Base-by-base conservation (phyloP, 495 filamentous ascomycete genomes). In the Pseudevernia furfuracea region DNA sequence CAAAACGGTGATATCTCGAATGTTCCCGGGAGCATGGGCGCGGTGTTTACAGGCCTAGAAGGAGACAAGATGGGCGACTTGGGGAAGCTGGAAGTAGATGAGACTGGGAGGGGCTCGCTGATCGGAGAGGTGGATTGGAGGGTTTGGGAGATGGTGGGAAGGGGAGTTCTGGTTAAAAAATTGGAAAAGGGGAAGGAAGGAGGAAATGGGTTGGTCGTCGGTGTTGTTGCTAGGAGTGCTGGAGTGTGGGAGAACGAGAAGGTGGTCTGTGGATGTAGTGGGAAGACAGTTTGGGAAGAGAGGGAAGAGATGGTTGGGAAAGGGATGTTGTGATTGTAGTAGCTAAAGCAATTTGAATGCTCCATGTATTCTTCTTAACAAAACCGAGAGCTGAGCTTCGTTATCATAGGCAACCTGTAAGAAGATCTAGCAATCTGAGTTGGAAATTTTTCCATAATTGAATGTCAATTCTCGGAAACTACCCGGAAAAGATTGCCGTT, bases 231-330 rank as follows among this genome's bases (percentile, higher is more conserved):
- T 52, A 80, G 94, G 71, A 96, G 91, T 76, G 92, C 94, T 32
- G 94, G 94, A 19, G 87, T 96, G 60, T 97, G 94, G 94, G 92
- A 97, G 74, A 97, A 98, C 71, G 91, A 96, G 73, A 98, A 97
- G 82, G 96, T 89, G 70, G 94, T 98, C 36, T 87, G 87, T 73
- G 93, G 89, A 19, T 97, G 94, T 75, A 95, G 91, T 48, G 94
- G 94, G 4, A 97, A 98, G 85, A 97, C 91, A 69, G 81, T 98
- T 39, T 98, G 94, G 94, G 88, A 97, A 75, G 94, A 98, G 80
- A 82, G 94, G 72, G 87, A 87, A 78, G 93, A 97, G 72, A 88
- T 95, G 77, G 85, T 92, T 55, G 80, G 77, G 55, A 89, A 87
- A 76, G 94, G 94, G 10, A 97, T 98, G 89, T 74, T 87, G 59